Percentiles rank a stretch among this genome's conserved stretches.
Evolutionary conservation across 2,329 filamentous ascomycete genomes (phyloP).

Genomic region (Daldinia eschscholtzii): DNA sequence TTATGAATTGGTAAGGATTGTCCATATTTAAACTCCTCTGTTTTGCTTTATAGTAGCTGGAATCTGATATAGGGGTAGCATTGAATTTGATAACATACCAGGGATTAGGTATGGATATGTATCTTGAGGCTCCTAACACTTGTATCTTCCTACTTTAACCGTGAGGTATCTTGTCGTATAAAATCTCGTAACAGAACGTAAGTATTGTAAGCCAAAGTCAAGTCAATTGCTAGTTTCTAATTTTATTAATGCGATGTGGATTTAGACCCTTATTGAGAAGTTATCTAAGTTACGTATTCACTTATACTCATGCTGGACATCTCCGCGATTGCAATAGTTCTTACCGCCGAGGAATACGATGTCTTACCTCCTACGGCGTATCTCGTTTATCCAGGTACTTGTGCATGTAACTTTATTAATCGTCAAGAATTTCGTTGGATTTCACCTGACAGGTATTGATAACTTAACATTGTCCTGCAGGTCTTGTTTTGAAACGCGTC

Average conservation of each 20-base stretch:
- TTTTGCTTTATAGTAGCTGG: background rate
- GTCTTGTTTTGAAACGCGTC: constrained; percentile 44
- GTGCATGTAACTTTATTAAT: constrained; percentile 6
- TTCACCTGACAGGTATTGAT: constrained; percentile 21
- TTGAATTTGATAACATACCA: no score
- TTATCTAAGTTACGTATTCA: background rate
- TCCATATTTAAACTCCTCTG: background rate
- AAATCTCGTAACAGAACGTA: background rate
- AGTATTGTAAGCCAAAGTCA: background rate
- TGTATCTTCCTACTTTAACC: no score
- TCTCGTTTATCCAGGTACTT: constrained; percentile 1
- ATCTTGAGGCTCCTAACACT: background rate
- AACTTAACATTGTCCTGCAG: constrained; percentile 33
- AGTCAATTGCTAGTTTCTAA: background rate
- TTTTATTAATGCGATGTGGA: background rate
- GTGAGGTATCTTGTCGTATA: no score
- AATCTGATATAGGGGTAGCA: background rate
- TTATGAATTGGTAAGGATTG: background rate
- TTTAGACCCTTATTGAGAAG: background rate
- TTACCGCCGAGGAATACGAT: background rate
- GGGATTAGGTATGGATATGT: background rate
- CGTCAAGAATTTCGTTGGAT: constrained; percentile 25
- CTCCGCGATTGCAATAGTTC: background rate
- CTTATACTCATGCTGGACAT: background rate
- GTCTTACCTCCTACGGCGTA: background rate